Base-by-base conservation (phyloP, 2,329 filamentous ascomycete species). In the Tolypocladium album region DNA sequence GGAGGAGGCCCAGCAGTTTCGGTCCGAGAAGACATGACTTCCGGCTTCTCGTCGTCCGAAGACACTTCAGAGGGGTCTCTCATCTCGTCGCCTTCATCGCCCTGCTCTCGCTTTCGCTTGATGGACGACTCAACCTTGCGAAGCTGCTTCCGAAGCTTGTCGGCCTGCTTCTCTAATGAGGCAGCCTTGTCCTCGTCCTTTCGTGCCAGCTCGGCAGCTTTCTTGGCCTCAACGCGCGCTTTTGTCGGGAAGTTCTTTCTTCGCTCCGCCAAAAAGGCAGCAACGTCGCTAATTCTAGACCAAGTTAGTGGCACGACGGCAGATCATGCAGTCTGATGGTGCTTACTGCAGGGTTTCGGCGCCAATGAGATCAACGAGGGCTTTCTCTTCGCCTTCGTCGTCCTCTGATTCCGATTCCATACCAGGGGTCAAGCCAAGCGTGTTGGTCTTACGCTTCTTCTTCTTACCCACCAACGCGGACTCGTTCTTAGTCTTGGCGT, bases 201-300 rank as follows among this genome's bases (percentile, higher is more conserved):
- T 47, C 74, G 71, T 61, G 75, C 71, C 67, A 74, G 68, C 66
- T 75, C 73, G 61, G 75, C 76, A 66, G 80, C 79, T 63, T 84
- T 82, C 72, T 83, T 89, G 64, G 84, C 84, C 62, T 84, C 81
- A 63, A 86, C 77, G 59, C 89, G 86, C 61, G 84, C 84, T 70
- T 85, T 84, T 2, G 92, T 97, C 2, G 93, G 93, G 70, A 84
- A 97, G 58, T 88, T 87, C 64, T 85, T 88, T 69, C 82, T 88
- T 61, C 93, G 85, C 72, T 96, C 91, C 57, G 85, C 85, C 63
- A 95, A 84, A 85, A 91, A 97, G 8, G 85, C 83, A 31, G 85
- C 82, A 59, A 97, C 80, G 68, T 97, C 92, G 61, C 83, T 83
- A 20, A 83, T 77, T 60, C 81, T 85, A 59, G 38, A 39, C 42